Evolutionary conservation across 176 grass and related monocot species (phyloP).

Genomic region (Zizania latifolia): DNA sequence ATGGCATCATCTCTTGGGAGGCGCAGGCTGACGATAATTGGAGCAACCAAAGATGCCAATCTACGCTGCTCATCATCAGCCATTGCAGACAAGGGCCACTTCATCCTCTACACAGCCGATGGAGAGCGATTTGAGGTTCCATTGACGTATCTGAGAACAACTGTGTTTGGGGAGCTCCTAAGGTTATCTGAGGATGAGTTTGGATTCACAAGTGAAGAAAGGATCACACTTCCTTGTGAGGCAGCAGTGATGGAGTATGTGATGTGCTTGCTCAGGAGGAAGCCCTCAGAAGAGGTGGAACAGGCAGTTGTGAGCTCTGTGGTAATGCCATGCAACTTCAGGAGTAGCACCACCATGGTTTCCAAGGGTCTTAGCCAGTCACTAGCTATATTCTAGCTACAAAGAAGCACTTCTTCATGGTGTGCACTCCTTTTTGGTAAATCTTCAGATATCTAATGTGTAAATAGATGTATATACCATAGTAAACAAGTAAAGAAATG

Average conservation of each 20-base stretch:
- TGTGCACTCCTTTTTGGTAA: background rate
- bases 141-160: constrained; percentile 35
- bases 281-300: constrained; percentile 57
- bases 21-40: background rate
- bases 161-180: constrained; percentile 44
- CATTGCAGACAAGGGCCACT: constrained; percentile 45
- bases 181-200: constrained; percentile 53
- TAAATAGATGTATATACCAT: constrained; percentile 20
- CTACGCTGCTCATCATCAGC: background rate
- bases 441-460: constrained; percentile 5
- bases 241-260: constrained; percentile 56
- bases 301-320: constrained; percentile 45
- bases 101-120: constrained; percentile 33
- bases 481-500: background rate
- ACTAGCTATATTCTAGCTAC: constrained; percentile 39
- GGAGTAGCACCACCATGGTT: constrained; percentile 24
- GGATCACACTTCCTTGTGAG: constrained; percentile 60
- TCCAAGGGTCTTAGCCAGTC: constrained; percentile 17
- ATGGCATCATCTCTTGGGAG: constrained; percentile 28
- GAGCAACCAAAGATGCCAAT: background rate
- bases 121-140: constrained; percentile 51
- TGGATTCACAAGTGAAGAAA: constrained; percentile 38
- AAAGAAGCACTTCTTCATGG: background rate
- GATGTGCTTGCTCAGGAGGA: constrained; percentile 44
- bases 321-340: constrained; percentile 29